A percentile compares a stretch with the other conserved stretches of the same genome.
phyloP scores from a whole-genome alignment of 2,329 filamentous ascomycete genomes.

The Macrophomina pseudophaseolina region DNA sequence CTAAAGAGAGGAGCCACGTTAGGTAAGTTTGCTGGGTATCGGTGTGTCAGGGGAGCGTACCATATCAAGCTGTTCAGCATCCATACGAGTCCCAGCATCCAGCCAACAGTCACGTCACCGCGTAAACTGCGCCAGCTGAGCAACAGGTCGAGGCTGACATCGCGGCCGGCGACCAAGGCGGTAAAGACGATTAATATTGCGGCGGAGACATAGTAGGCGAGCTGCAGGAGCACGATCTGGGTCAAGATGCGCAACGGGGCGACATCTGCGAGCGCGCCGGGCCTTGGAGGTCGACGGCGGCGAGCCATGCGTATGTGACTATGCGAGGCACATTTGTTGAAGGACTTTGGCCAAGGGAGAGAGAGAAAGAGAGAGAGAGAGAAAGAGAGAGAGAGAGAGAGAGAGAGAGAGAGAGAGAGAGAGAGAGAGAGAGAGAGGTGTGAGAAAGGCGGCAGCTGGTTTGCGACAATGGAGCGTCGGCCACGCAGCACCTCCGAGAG shows the following conservation, averaged over 20 bases:
- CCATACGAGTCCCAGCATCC: constrained; percentile 72
- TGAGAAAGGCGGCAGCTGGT: background rate
- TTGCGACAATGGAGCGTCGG: constrained; percentile 20
- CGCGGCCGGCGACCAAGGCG: constrained; percentile 67
- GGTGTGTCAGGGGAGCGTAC: constrained; percentile 51
- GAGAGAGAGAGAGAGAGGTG: background rate
- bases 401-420: background rate
- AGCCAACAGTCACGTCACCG: constrained; percentile 71
- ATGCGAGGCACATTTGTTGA: constrained; percentile 21
- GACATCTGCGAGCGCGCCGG: constrained; percentile 69
- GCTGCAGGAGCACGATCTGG: constrained; percentile 69
- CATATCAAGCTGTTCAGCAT: constrained; percentile 67
- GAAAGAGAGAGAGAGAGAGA: background rate
- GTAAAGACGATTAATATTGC: constrained; percentile 70
- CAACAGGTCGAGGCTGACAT: constrained; percentile 63
- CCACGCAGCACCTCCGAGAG: constrained; percentile 23
- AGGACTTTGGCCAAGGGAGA: background rate
- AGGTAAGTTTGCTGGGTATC: background rate
- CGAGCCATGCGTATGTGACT: constrained; percentile 51
- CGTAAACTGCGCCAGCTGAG: constrained; percentile 68
- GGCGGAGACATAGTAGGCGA: constrained; percentile 67
- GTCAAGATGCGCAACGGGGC: constrained; percentile 69
- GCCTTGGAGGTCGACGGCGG: constrained; percentile 66
- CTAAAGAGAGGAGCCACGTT: constrained; percentile 53
- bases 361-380: background rate